phyloP scores from a whole-genome alignment of 331 rosid species.

The Acacia pycnantha region DNA sequence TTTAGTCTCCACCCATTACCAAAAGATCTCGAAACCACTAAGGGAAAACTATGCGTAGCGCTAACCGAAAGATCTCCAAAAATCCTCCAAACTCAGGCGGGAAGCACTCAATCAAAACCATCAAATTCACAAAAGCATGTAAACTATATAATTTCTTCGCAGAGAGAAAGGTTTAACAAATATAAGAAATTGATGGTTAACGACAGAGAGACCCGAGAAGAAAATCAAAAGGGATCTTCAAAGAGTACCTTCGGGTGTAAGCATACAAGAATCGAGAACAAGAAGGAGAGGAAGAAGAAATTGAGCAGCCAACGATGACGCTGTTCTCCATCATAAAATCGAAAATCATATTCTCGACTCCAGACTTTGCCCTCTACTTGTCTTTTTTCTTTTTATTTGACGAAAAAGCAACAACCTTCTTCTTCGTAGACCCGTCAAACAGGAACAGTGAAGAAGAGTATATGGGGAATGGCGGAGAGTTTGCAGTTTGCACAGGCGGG shows the following conservation, averaged over 20 bases:
- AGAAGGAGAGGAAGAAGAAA: constrained; percentile 26
- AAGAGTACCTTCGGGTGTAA: constrained; percentile 74
- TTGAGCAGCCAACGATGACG: constrained; percentile 56
- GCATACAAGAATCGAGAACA: constrained; percentile 68
- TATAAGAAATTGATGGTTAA: neutral
- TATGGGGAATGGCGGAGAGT: constrained; percentile 24
- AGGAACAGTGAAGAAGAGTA: neutral
- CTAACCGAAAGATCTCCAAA: constrained; percentile 47
- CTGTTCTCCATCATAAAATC: constrained; percentile 63
- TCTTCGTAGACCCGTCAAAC: constrained; percentile 19
- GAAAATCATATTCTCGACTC: constrained; percentile 54
- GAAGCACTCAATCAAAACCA: constrained; percentile 57
- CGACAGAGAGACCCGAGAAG: constrained; percentile 28
- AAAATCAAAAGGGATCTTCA: constrained; percentile 47
- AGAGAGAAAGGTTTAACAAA: neutral
- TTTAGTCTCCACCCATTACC: constrained; percentile 35
- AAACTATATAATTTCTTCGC: neutral
- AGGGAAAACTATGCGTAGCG: constrained; percentile 43
- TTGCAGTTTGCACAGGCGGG: constrained; percentile 31
- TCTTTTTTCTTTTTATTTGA: neutral
- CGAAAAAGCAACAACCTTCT: neutral
- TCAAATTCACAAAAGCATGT: constrained; percentile 46
- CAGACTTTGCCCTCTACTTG: constrained; percentile 19
- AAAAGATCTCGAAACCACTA: constrained; percentile 52
- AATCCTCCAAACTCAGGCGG: constrained; percentile 63